Percentiles rank a stretch among this genome's conserved stretches.
These are phyloP conservation scores for Pseudogymnoascus sp. DNA, from an alignment of 2,329 filamentous ascomycete species.

Conservation along the genomic window DNA sequence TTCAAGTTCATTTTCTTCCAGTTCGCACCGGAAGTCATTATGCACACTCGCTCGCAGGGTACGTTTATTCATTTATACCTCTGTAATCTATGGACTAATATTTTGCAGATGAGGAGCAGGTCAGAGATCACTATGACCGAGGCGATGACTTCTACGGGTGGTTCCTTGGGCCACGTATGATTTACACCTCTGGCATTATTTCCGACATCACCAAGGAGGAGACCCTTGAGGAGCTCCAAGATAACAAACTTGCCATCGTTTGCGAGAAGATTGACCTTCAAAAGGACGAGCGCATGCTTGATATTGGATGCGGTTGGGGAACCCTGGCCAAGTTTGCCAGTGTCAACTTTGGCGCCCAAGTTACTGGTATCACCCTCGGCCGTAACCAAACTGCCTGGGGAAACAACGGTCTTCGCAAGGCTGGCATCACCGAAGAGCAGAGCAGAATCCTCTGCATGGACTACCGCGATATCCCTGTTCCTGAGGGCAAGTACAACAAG, in stretches of 20 bases:
- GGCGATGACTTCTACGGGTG: constrained; percentile 98
- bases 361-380: constrained; percentile 84
- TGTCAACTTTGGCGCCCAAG: constrained; percentile 76
- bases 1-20: constrained; percentile 83
- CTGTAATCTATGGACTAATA: constrained; percentile 17
- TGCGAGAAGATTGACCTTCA: constrained; percentile 91
- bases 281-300: constrained; percentile 73
- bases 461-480: constrained; percentile 86
- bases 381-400: constrained; percentile 97
- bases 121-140: constrained; percentile 94
- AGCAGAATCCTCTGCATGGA: constrained; percentile 92
- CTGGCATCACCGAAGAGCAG: constrained; percentile 76
- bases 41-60: constrained; percentile 88
- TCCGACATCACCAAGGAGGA: constrained; percentile 82
- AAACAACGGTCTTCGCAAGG: constrained; percentile 77
- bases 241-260: constrained; percentile 92
- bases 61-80: constrained; percentile 22
- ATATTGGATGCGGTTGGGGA: constrained; percentile 97
- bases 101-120: constrained; percentile 80
- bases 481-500: constrained; percentile 75
- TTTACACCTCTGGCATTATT: constrained; percentile 95
- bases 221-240: constrained; percentile 86
- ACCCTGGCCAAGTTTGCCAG: constrained; percentile 90
- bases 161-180: constrained; percentile 98
- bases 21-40: constrained; percentile 82